Evolutionary conservation across 192 early-diverging fungal species (phyloP), one percentile per base, ranked within the genome.

Genomic region (Entophlyctis helioformis): DNA sequence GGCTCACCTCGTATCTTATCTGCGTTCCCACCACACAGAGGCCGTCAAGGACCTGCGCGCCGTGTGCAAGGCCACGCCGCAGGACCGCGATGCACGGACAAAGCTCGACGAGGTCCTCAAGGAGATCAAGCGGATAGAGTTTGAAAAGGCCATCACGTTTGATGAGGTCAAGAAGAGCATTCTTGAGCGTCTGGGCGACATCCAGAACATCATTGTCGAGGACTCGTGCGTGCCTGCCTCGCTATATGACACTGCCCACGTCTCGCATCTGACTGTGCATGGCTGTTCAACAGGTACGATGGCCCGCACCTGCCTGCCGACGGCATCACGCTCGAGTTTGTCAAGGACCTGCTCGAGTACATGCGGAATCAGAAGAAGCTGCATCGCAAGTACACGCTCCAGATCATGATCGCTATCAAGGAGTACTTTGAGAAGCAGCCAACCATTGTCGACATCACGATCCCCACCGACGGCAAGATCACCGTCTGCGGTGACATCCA

Each of bases 401-500:
- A 82, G 69, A 89, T 97, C 36, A 68, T 99, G 43, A 46, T 89
- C 33, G 79, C 78, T 41, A 76, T 71, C 16, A 81, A 85, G 55
- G 61, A 74, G 42, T 62, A 82, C 31, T 83, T 99, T 60, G 71
- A 83, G 43, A 59, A 76, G 26, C 58, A 80, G 16, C 76, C 84
- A 16, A 83, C 87, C 26, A 73, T 99, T 36, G 81, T 93, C 16
- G 91, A 97, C 56, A 74, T 95, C 12, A 44, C 59, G 1, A 80
- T 99, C 20, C 88, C 91, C 11, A 60, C 68, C 19, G 77, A 69
- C 28, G 59, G 53, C 40, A 78, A 73, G 49, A 46, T 99, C 22
- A 99, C 91, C 4, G 87, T 99, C 15, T 96, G 93, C 59, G 96
- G 96, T 44, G 96, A 99, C 54, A 87, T 96, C 33, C 96, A 99